Base-by-base conservation (phyloP, 106 monocot species). In the Amphibolis antarctica region DNA sequence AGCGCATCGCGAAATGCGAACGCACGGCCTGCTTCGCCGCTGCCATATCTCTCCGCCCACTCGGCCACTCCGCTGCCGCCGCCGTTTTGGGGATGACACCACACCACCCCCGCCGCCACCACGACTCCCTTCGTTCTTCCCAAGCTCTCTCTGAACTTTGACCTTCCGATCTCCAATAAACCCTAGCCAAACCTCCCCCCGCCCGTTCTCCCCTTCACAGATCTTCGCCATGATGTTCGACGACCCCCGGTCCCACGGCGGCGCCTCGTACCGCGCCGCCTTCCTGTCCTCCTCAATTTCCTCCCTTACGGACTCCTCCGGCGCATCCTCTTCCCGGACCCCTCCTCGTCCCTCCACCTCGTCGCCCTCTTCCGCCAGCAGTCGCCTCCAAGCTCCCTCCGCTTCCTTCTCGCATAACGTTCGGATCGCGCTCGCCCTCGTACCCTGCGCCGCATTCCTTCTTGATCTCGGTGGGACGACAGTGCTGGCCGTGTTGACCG, bases 401-500 rank as follows among this genome's bases (percentile, higher is more conserved):
- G 56, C 64, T 46, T 62, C 79, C 44, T 83, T 81, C 75, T 53
- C 78, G 48, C 75, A 89, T 60, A 89, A 89, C 67, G 66, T 29
- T n/a, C 79, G 89, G 12, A 25, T 86, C 54, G 79, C 84, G 50
- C 23, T 80, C 43, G 89, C 94, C 55, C 85, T 89, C 48, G 71
- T 68, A 22, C 93, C 93, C 11, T 70, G 84, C 27, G 86, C 82
- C 24, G 83, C 80, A 51, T 84, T 86, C 79, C 86, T 96, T 63
- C 83, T 96, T 42, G 81, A 81, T 75, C 85, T 96, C 29, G 89
- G 86, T 45, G 89, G 86, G 20, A 55, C 84, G 12, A 71, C 78
- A 5, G 79, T 86, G 28, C 42, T 84, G 56, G n/a, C 64, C 12
- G 64, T 78, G 58, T 80, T 89, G 55, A 63, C 84, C 44, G 12